Percentiles rank a stretch among this genome's conserved stretches.
Evolutionary conservation across 2,329 filamentous ascomycete species (phyloP).

Genomic region (Aureobasidium zeae): DNA sequence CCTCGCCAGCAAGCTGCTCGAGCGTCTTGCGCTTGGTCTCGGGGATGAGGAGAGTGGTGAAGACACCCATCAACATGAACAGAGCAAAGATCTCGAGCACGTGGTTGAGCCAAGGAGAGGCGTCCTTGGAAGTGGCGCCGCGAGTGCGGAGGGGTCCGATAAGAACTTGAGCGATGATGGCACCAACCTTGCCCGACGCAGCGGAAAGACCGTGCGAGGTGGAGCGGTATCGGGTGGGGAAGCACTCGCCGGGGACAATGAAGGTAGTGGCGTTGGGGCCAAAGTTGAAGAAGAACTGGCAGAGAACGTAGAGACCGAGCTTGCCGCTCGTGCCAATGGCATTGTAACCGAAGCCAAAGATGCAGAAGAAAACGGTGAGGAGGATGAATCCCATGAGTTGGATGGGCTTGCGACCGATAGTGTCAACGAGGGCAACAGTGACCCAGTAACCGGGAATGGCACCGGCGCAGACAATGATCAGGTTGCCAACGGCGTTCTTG

Average conservation of each 20-base stretch:
- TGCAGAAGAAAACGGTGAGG: conserved; percentile 41
- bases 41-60: conserved; percentile 63
- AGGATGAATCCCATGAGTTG: conserved; percentile 50
- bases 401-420: conserved; percentile 66
- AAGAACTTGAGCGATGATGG: conserved; percentile 42
- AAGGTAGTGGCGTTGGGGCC: conserved; percentile 44
- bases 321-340: conserved; percentile 34
- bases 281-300: conserved; percentile 47
- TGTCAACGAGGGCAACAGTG: conserved; percentile 65
- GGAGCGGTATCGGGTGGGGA: conserved; percentile 41
- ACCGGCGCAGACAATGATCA: conserved; percentile 69
- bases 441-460: conserved; percentile 78
- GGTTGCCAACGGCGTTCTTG: conserved; percentile 68
- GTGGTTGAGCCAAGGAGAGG: conserved; percentile 58
- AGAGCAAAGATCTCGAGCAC: conserved; percentile 70
- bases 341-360: conserved; percentile 42
- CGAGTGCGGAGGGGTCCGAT: conserved; percentile 44
- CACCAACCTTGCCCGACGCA: conserved; percentile 40
- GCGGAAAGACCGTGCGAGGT: conserved; percentile 43
- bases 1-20: conserved; percentile 61
- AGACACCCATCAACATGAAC: conserved; percentile 66
- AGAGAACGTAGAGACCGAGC: conserved; percentile 39
- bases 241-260: conserved; percentile 44
- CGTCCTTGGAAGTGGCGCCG: conserved; percentile 43
- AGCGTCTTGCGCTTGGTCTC: conserved; percentile 68